Evolutionary conservation across 1,284 basidiomycete species (phyloP), one percentile per base, ranked within the genome.

Genomic region (Cerioporus squamosus): DNA sequence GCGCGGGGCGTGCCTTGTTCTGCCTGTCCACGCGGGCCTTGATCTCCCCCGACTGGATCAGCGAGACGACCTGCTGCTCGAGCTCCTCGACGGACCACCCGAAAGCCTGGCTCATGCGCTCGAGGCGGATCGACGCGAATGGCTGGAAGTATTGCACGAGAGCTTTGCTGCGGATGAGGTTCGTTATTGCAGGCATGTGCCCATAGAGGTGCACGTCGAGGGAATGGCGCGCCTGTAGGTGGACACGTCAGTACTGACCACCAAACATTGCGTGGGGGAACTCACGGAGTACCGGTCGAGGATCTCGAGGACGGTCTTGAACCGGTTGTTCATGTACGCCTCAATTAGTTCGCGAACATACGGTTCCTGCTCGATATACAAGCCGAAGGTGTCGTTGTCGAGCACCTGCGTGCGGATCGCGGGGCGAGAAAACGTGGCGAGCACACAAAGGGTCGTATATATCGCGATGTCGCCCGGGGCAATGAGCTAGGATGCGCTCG

Each of bases 81-180:
- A 91, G 83, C 59, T 87, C 84, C 12, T 84, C 82, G 5, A 89
- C 75, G 0, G 80, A 79, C 86, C 92, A 92, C 6, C 94, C 94
- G 67, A 97, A 95, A 3, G 93, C 91, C 2, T 74, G 74, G 40
- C 88, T 86, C 89, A 96, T 92, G 31, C 90, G 82, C 42, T 87
- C 83, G 23, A 97, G 83, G 63, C 84, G 82, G 70, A 96, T 91
- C 17, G 89, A 84, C 43, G 88, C 77, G 70, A 94, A 96, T 0
- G 94, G 93, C 63, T 87, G 83, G 78, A 95, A 93, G 75, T 95
- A 95, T 39, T 91, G 79, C n/a, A 91, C 84, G 44, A 94, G 77
- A 0, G 91, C 87, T 55, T 86, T 88, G 61, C 87, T 84, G 18
- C 84, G 85, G 69, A 95, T 87, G 44, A 81, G 77, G 60, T 80